These are phyloP conservation scores for Penicillium verrucosum DNA, from an alignment of 2,329 filamentous ascomycete species.

Conservation along the genomic window DNA sequence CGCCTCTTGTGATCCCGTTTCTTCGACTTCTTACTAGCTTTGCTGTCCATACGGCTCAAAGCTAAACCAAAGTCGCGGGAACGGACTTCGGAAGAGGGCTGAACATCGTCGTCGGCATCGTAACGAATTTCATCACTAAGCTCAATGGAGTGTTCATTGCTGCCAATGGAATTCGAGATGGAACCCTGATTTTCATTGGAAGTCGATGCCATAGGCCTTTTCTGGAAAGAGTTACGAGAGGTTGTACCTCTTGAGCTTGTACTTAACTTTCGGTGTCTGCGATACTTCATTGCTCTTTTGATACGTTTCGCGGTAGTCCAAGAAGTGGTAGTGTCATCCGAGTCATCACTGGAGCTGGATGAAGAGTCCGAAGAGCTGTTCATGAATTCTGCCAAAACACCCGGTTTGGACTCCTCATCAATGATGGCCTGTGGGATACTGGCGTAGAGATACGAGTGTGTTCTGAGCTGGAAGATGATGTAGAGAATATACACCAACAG, in stretches of 20 bases:
- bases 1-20: slow-evolving; percentile 26
- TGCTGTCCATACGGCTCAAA: slow-evolving; percentile 12
- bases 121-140: slow-evolving; percentile 29
- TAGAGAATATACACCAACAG: slow-evolving; percentile 80
- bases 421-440: slow-evolving; percentile 90
- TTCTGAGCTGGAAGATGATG: slow-evolving; percentile 86
- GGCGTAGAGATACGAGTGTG: slow-evolving; percentile 86
- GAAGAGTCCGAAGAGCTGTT: slow-evolving; percentile 53
- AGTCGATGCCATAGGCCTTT: slow-evolving; percentile 18
- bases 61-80: slow-evolving; percentile 31
- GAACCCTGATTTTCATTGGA: slow-evolving; percentile 22
- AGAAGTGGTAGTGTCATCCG: slow-evolving; percentile 64
- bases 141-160: slow-evolving; percentile 24
- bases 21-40: slow-evolving; percentile 14
- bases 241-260: slow-evolving; percentile 58
- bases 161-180: slow-evolving; percentile 22
- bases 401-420: slow-evolving; percentile 84
- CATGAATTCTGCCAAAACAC: slow-evolving; percentile 76
- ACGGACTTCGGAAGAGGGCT: slow-evolving; percentile 21
- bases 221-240: slow-evolving; percentile 24
- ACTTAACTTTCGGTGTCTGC: slow-evolving; percentile 74
- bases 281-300: slow-evolving; percentile 68
- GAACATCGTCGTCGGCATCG: slow-evolving; percentile 27
- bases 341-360: slow-evolving; percentile 58
- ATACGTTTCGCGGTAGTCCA: slow-evolving; percentile 72